A percentile compares a stretch with the other conserved stretches of the same genome.
Evolutionary conservation across 2,329 filamentous ascomycete genomes (phyloP).

Genomic region (Fusarium sterilihyphosum): DNA sequence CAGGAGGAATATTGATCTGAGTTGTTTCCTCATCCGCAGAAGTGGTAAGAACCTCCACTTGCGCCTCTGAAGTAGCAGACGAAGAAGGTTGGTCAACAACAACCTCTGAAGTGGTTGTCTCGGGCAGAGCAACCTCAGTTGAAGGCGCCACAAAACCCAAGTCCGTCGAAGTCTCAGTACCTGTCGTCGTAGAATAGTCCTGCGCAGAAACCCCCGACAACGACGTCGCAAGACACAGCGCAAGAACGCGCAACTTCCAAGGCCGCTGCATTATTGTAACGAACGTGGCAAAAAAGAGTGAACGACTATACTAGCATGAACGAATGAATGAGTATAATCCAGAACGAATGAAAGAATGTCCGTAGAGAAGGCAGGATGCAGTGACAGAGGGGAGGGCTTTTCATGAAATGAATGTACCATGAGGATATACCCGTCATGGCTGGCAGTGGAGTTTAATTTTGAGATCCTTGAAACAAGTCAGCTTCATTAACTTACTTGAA

Average conservation of each 20-base stretch:
- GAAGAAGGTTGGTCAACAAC: not conserved
- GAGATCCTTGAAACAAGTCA: not conserved
- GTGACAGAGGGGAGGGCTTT: not conserved
- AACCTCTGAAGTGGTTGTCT: not conserved
- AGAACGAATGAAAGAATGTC: not conserved
- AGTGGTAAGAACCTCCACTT: not conserved
- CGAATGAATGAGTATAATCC: not conserved
- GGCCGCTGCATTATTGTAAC: not conserved
- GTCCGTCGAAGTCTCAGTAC: not conserved
- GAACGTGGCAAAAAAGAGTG: not conserved
- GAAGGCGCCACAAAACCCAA: not conserved
- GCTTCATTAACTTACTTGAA: constrained; percentile 4
- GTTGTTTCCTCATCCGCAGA: not conserved
- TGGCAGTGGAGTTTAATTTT: not conserved
- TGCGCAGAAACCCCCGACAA: not conserved
- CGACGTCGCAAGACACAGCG: not conserved
- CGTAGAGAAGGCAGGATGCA: not conserved
- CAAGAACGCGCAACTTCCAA: constrained; percentile 12
- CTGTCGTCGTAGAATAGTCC: not conserved
- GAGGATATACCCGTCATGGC: too few species aligned
- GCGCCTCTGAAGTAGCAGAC: not conserved
- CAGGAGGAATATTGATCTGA: not conserved
- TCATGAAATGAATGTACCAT: not conserved
- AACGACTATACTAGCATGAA: not conserved
- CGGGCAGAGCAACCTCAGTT: not conserved